phyloP scores from a whole-genome alignment of 805 yeast genomes.

The Candida fluviatilis region DNA sequence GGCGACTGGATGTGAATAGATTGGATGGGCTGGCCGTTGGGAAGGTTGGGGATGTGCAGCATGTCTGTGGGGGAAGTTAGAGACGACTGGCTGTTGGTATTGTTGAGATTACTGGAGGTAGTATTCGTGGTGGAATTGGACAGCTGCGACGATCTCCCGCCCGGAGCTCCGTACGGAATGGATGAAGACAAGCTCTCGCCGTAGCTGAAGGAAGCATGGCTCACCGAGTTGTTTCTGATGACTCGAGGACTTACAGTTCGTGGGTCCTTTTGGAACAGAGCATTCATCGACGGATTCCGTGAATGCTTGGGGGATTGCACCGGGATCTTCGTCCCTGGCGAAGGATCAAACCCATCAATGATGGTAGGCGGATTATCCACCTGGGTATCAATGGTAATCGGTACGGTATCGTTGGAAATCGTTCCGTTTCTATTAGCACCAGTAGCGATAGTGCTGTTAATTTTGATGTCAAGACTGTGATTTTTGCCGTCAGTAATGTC shows the following conservation, averaged over 20 bases:
- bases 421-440: not conserved
- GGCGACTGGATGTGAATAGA: constrained; percentile 73
- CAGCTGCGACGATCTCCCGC: constrained; percentile 33
- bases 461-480: not conserved
- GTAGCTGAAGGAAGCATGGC: constrained; percentile 37
- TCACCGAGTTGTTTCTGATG: constrained; percentile 34
- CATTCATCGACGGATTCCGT: not conserved
- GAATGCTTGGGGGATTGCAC: constrained; percentile 1
- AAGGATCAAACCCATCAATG: constrained; percentile 9
- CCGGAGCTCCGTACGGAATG: constrained; percentile 72
- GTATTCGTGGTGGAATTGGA: constrained; percentile 6
- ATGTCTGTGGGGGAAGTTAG: constrained; percentile 10
- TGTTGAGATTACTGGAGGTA: constrained; percentile 6
- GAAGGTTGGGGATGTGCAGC: constrained; percentile 43
- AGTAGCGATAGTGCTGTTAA: not conserved
- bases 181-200: constrained; percentile 49
- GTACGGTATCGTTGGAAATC: not conserved
- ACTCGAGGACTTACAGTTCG: constrained; percentile 33
- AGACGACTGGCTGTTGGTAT: constrained; percentile 10
- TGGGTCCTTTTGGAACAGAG: constrained; percentile 1
- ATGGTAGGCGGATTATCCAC: constrained; percentile 2
- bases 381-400: constrained; percentile 1
- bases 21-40: constrained; percentile 54
- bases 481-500: constrained; percentile 5
- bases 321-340: constrained; percentile 4